A percentile compares a stretch with the other conserved stretches of the same genome.
phyloP scores from a whole-genome alignment of 1,284 basidiomycete genomes.

The Phlebopus sp. region DNA sequence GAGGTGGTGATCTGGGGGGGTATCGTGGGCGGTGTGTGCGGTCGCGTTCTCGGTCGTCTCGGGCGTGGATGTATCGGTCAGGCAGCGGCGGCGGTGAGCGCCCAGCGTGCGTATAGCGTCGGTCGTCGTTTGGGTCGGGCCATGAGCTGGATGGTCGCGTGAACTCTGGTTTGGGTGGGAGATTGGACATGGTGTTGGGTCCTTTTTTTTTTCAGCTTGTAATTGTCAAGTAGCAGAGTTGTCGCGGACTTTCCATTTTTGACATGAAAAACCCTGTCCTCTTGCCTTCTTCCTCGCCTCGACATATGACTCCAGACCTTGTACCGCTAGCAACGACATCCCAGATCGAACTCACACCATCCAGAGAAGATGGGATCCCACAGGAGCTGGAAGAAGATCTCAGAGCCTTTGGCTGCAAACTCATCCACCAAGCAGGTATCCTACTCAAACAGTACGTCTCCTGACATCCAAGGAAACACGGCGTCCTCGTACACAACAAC shows the following conservation, averaged over 20 bases:
- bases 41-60: constrained; percentile 28
- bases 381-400: constrained; percentile 82
- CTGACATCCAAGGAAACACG: too few species aligned
- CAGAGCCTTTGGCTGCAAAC: constrained; percentile 83
- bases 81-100: constrained; percentile 20
- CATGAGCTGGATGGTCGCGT: constrained; percentile 17
- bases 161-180: constrained; percentile 35
- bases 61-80: constrained; percentile 23
- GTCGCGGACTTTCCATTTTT: constrained; percentile 1
- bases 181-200: constrained; percentile 25
- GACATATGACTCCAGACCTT: constrained; percentile 54
- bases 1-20: constrained; percentile 16
- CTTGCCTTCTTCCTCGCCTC: background rate
- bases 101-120: constrained; percentile 15
- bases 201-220: too few species aligned
- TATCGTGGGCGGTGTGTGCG: constrained; percentile 21
- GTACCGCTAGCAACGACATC: constrained; percentile 82
- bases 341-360: constrained; percentile 81
- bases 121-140: constrained; percentile 25
- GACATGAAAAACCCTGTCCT: too few species aligned
- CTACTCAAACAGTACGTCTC: constrained; percentile 77
- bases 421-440: constrained; percentile 93
- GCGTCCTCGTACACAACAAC: too few species aligned
- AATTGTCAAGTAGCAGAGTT: too few species aligned
- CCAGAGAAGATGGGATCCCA: constrained; percentile 79